Conservation (phyloP, 441 rosid genomes). For the Breynia disticha region DNA sequence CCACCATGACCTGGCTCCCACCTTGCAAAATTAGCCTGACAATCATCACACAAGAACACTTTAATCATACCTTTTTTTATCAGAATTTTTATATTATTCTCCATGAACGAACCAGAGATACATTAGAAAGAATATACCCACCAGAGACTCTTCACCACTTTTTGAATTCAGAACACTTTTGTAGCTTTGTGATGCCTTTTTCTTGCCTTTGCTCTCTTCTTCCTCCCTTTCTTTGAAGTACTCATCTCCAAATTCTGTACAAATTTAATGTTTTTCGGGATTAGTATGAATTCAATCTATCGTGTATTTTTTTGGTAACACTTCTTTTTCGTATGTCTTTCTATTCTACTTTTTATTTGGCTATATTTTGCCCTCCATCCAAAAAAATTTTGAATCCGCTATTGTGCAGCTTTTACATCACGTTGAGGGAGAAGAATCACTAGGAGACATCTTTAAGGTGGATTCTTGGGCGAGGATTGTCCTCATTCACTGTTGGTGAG, state of each 20-base stretch:
- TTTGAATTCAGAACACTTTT: slow-evolving; percentile 52
- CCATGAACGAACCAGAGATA: background rate
- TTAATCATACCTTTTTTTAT: background rate
- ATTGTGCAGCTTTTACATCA: too few relatives aligned
- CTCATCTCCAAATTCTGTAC: slow-evolving; percentile 56
- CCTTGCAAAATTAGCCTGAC: slow-evolving; percentile 56
- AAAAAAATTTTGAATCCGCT: too few relatives aligned
- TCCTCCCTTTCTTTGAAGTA: slow-evolving; percentile 28
- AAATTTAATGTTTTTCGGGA: too few relatives aligned
- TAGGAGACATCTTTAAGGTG: too few relatives aligned
- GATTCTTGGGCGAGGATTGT: too few relatives aligned
- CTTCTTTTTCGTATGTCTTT: too few relatives aligned
- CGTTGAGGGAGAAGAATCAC: too few relatives aligned
- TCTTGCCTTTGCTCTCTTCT: slow-evolving; percentile 20
- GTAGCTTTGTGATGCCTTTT: slow-evolving; percentile 29
- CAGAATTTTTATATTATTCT: background rate
- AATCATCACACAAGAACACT: background rate
- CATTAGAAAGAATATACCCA: slow-evolving; percentile 13
- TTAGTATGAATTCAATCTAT: too few relatives aligned
- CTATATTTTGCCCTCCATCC: too few relatives aligned
- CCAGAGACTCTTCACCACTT: slow-evolving; percentile 57
- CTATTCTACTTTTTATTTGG: too few relatives aligned
- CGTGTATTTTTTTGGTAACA: too few relatives aligned
- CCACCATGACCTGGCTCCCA: slow-evolving; percentile 85
- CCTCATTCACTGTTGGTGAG: too few relatives aligned